A percentile compares a stretch with the other conserved stretches of the same genome.
These are phyloP conservation scores for Neofusicoccum laricinum DNA, from an alignment of 2,329 filamentous ascomycete species.

Conservation along the genomic window DNA sequence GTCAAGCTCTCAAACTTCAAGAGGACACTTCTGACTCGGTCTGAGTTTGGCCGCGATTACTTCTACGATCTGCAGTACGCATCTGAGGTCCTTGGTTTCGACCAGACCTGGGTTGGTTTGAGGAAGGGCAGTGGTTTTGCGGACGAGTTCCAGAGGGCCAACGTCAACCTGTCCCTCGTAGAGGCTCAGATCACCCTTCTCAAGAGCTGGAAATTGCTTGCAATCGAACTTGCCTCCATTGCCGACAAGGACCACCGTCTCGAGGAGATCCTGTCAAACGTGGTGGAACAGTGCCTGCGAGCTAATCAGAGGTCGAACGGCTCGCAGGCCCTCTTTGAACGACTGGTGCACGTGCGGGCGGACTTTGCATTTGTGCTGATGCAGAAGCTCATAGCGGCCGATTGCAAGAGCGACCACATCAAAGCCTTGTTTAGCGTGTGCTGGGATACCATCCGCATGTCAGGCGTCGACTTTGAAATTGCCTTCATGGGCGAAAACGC, in stretches of 20 bases:
- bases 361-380: constrained; percentile 80
- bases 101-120: constrained; percentile 68
- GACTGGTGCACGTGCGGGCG: constrained; percentile 71
- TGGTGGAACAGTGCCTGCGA: constrained; percentile 72
- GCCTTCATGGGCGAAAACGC: constrained; percentile 56
- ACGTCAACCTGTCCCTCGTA: constrained; percentile 85
- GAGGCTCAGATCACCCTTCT: constrained; percentile 87
- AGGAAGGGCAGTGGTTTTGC: constrained; percentile 66
- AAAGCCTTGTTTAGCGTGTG: constrained; percentile 54
- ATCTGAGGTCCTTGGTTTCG: constrained; percentile 70
- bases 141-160: constrained; percentile 80
- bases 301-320: constrained; percentile 72
- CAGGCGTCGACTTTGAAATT: constrained; percentile 57
- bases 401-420: constrained; percentile 50
- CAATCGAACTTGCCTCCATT: constrained; percentile 75
- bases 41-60: constrained; percentile 70
- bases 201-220: constrained; percentile 83
- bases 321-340: constrained; percentile 77
- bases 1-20: constrained; percentile 78
- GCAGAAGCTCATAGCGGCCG: constrained; percentile 67
- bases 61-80: constrained; percentile 82
- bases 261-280: constrained; percentile 67
- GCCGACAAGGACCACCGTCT: constrained; percentile 54
- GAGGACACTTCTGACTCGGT: constrained; percentile 64
- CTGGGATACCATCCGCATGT: constrained; percentile 59